phyloP scores from a whole-genome alignment of 192 early-diverging fungal species.

The Coemansia guatemalensis region DNA sequence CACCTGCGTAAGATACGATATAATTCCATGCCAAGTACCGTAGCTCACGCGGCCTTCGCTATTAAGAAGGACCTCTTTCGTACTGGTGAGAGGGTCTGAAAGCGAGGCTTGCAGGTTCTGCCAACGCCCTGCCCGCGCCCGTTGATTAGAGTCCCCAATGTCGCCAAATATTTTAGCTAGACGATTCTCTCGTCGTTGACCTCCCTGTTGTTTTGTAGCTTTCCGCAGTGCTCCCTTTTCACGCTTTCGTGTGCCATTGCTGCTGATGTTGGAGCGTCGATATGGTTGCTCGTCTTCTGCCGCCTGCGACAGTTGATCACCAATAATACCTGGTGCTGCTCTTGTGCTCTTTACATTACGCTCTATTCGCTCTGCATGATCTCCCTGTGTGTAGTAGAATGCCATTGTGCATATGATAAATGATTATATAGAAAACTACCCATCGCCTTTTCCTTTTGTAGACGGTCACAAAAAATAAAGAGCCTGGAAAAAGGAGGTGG shows the following conservation, averaged over 20 bases:
- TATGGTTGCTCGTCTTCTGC: neutral
- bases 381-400: constrained; percentile 48
- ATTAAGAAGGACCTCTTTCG: constrained; percentile 35
- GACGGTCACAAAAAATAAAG: neutral
- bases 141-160: neutral
- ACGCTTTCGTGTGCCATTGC: constrained; percentile 8
- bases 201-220: constrained; percentile 6
- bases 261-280: neutral
- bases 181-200: constrained; percentile 19
- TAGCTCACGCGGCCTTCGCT: constrained; percentile 51
- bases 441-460: neutral
- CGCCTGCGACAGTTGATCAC: constrained; percentile 5
- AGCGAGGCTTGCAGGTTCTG: neutral
- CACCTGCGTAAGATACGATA: constrained; percentile 55
- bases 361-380: constrained; percentile 21
- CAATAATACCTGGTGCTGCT: neutral
- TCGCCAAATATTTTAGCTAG: constrained; percentile 40
- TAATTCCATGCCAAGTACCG: constrained; percentile 45
- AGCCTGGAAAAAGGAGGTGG: neutral
- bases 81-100: neutral
- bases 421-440: neutral
- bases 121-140: constrained; percentile 7
- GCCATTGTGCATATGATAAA: constrained; percentile 25
- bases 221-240: constrained; percentile 24
- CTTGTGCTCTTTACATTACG: neutral